Evolutionary conservation across 1,139 yeast genomes (phyloP).

Genomic region (Citeromyces hawaiiensis): DNA sequence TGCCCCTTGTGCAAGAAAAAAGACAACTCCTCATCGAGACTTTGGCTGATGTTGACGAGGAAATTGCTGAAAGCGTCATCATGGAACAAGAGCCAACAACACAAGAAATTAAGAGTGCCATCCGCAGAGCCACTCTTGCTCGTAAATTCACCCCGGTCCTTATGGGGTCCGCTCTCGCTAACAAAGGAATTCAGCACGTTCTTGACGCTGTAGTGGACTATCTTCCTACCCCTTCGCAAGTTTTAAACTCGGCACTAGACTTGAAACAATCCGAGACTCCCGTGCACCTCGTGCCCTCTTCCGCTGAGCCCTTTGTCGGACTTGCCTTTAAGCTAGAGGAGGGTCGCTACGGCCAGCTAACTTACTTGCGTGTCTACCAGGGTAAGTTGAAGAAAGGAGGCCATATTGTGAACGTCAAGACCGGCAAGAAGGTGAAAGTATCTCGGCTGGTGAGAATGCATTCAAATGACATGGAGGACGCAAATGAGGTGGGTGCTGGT

Average conservation of each 20-base stretch:
- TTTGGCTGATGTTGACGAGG: conserved; percentile 95
- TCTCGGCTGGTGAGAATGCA: conserved; percentile 98
- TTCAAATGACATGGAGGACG: conserved; percentile 97
- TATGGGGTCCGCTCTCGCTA: conserved; percentile 97
- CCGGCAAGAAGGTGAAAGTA: conserved; percentile 89
- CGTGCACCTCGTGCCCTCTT: conserved; percentile 63
- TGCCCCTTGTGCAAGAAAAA: conserved; percentile 70
- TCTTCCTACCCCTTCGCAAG: conserved; percentile 90
- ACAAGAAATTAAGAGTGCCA: conserved; percentile 75
- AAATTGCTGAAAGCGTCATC: conserved; percentile 83
- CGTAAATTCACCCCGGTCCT: conserved; percentile 95
- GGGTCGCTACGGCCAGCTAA: conserved; percentile 94
- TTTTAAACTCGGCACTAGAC: conserved; percentile 82
- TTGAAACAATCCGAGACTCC: conserved; percentile 56
- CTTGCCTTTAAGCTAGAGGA: conserved; percentile 96
- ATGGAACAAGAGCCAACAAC: conserved; percentile 83
- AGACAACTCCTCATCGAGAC: conserved; percentile 80
- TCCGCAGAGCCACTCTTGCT: conserved; percentile 93
- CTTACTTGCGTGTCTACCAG: conserved; percentile 93
- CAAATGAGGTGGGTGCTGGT: conserved; percentile 91
- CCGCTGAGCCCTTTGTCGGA: conserved; percentile 78
- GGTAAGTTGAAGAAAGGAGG: conserved; percentile 88
- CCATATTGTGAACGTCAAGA: conserved; percentile 77
- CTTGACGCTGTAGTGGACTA: conserved; percentile 93
- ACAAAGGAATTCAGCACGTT: conserved; percentile 89